phyloP scores from a whole-genome alignment of 495 filamentous ascomycete genomes.

The Margaritispora aquatica region DNA sequence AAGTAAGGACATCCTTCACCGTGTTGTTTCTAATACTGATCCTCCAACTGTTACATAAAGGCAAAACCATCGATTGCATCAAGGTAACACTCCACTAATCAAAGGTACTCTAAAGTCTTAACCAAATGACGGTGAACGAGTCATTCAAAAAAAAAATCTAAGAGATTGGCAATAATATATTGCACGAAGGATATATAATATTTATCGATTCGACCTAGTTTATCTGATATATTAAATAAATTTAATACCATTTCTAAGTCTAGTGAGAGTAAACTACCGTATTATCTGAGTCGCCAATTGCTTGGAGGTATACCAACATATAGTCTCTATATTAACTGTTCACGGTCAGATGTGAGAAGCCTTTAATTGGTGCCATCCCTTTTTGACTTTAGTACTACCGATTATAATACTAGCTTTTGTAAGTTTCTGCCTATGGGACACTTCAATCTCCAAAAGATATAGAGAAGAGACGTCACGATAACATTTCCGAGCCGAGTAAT shows the following conservation, averaged over 20 bases:
- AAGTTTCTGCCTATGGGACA: background rate
- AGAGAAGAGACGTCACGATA: background rate
- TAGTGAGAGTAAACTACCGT: background rate
- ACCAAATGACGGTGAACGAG: background rate
- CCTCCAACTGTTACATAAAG: background rate
- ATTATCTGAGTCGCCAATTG: background rate
- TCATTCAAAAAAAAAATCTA: background rate
- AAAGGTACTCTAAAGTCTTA: background rate
- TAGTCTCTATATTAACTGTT: background rate
- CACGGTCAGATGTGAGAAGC: background rate
- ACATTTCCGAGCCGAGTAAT: background rate
- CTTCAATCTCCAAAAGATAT: background rate
- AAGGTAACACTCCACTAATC: background rate
- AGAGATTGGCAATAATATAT: background rate
- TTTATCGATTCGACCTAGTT: background rate
- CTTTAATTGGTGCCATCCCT: background rate
- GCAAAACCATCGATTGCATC: background rate
- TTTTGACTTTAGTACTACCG: background rate
- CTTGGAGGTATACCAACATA: background rate
- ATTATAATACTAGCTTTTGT: background rate
- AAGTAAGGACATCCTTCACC: background rate
- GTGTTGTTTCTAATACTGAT: background rate
- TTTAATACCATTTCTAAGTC: background rate
- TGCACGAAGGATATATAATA: background rate
- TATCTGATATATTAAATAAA: background rate